Evolutionary conservation across 306 rosid species (phyloP).

Genomic region (Rubus idaeus): DNA sequence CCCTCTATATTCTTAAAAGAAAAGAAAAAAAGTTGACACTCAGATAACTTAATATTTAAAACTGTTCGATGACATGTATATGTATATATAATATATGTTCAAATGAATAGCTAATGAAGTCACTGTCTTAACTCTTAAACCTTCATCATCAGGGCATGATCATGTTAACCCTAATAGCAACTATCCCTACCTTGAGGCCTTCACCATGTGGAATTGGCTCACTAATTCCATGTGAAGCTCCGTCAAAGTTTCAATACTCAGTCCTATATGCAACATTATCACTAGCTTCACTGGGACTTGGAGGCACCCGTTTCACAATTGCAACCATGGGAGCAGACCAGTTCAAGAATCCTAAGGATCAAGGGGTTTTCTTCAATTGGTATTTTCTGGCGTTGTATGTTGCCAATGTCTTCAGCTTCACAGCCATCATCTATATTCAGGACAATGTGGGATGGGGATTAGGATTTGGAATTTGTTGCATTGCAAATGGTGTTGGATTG

Average conservation of each 20-base stretch:
- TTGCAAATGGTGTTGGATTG: slow-evolving; percentile 3
- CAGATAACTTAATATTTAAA: too few species aligned
- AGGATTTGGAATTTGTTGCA: slow-evolving; percentile 36
- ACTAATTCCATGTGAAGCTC: slow-evolving; percentile 12
- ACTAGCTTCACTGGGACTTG: slow-evolving; percentile 32
- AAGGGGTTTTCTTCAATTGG: slow-evolving; percentile 40
- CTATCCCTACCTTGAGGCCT: slow-evolving; percentile 31
- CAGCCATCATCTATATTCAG: slow-evolving; percentile 36
- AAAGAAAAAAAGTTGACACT: too few species aligned
- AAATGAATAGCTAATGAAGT: too few species aligned
- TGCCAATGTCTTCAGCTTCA: slow-evolving; percentile 21
- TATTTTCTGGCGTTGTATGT: slow-evolving; percentile 33
- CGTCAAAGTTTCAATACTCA: slow-evolving; percentile 36
- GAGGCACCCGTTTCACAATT: slow-evolving; percentile 44
- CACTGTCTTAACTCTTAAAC: not conserved
- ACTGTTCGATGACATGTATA: too few species aligned
- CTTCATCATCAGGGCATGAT: slow-evolving; percentile 29
- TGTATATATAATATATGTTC: too few species aligned
- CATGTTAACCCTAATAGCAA: slow-evolving; percentile 30
- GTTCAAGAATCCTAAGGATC: slow-evolving; percentile 22
- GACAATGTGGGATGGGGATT: slow-evolving; percentile 45
- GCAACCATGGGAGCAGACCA: slow-evolving; percentile 48
- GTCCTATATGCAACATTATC: slow-evolving; percentile 28
- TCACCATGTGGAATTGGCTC: slow-evolving; percentile 20
- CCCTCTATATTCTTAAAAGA: too few species aligned